These are phyloP conservation scores for Micromonas pusilla DNA, from an alignment of 139 green algal species.

Conservation along the genomic window DNA sequence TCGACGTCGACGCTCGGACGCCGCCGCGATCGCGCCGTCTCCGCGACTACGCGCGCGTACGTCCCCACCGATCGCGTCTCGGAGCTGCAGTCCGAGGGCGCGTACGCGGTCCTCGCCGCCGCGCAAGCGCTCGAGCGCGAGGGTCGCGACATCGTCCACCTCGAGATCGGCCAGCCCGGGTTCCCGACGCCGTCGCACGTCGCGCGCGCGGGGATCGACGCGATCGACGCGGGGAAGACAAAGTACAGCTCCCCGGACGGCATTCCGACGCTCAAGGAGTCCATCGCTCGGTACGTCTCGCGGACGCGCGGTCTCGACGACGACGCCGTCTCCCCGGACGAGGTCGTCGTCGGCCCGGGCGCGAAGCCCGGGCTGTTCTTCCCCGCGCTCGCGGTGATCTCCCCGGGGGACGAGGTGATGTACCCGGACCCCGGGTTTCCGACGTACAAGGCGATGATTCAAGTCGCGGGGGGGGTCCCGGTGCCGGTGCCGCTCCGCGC, in stretches of 20 bases:
- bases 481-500: conserved; percentile 7
- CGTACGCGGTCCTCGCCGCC: conserved; percentile 24
- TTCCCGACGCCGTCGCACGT: conserved; percentile 28
- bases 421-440: conserved; percentile 26
- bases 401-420: conserved; percentile 31
- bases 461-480: background rate
- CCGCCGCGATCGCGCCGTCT: too few species aligned
- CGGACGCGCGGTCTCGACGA: conserved; percentile 16
- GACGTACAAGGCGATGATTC: conserved; percentile 19
- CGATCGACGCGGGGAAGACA: conserved; percentile 25
- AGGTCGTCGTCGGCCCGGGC: conserved; percentile 20
- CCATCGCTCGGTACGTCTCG: conserved; percentile 2
- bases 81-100: conserved; percentile 7
- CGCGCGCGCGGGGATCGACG: background rate
- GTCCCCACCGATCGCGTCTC: conserved; percentile 3
- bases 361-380: conserved; percentile 26
- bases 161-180: conserved; percentile 28
- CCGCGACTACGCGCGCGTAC: background rate
- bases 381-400: conserved; percentile 20
- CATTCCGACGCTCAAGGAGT: conserved; percentile 5
- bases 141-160: conserved; percentile 22
- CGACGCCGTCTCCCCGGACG: background rate
- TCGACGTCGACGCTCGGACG: background rate
- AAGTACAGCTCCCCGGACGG: conserved; percentile 14
- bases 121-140: conserved; percentile 15